Evolutionary conservation across 1,284 basidiomycete species (phyloP), one percentile per base, ranked within the genome.

Genomic region (Apiotrichum gamsii): DNA sequence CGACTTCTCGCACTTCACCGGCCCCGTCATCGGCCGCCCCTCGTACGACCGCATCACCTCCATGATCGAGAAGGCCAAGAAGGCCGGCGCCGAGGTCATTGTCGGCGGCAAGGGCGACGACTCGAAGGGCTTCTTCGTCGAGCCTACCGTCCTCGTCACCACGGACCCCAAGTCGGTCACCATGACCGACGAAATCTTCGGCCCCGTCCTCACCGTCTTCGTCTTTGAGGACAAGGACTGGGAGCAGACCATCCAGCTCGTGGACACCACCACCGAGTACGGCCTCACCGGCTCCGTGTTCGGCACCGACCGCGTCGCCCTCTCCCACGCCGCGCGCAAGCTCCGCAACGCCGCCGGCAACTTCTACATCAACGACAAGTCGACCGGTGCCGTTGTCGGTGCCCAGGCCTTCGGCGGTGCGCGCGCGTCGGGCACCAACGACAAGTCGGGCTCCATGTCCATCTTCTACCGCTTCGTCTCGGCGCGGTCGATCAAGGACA

Each of bases 381-480:
- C 66, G 74, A 96, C 94, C 0, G 94, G 94, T 50, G 94, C 94
- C 21, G 87, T 90, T 39, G 89, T 95, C 23, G 90, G 88, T 6
- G 91, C 96, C 72, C 94, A 98, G 73, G 91, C 47, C 6, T 98
- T 98, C 70, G 94, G 94, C 46, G 95, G 94, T 47, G 89, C 83
- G 6, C 82, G 94, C 38, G 89, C 81, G 19, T 90, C 86, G 61
- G 94, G 95, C 24, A 98, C 95, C 56, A 97, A 97, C 76, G 95
- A 98, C 75, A 98, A 97, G 77, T 88, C 90, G 1, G 94, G 94
- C 14, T 90, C 86, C 57, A 84, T 91, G 58, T 82, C 79, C 61
- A 87, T 96, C 67, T 93, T 88, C 75, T 90, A 86, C 72, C 78
- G 90, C 50, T 94, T 93, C 72, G 80, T 90, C 25, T 89, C 85